Conservation (phyloP, 139 green algal genomes). For the Chlamydomonas applanata region DNA sequence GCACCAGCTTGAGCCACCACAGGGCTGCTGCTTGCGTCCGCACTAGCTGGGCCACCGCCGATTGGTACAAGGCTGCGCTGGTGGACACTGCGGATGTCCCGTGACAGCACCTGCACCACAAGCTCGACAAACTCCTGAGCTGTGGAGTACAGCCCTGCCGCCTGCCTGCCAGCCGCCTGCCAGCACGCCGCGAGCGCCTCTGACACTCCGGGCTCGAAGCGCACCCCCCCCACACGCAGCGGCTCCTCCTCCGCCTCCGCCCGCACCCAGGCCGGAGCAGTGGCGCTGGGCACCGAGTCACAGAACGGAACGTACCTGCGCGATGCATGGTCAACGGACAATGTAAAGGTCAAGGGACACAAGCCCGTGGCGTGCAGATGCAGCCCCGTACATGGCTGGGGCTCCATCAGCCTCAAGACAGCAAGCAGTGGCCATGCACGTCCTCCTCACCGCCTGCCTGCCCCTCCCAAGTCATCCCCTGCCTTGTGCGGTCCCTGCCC, state of each 20-base stretch:
- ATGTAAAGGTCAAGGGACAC: too few species aligned
- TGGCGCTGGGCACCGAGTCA: slow-evolving; percentile 65
- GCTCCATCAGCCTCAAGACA: too few species aligned
- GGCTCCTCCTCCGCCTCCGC: slow-evolving; percentile 51
- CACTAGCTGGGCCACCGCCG: too few species aligned
- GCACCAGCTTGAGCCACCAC: too few species aligned
- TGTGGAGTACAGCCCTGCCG: not conserved
- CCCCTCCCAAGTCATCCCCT: too few species aligned
- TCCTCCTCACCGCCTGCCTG: too few species aligned
- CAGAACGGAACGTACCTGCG: slow-evolving; percentile 60
- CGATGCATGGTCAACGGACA: too few species aligned
- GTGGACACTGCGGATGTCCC: slow-evolving; percentile 73
- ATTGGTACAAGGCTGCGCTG: slow-evolving; percentile 49
- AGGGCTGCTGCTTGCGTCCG: too few species aligned
- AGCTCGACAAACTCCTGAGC: not conserved
- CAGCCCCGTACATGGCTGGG: too few species aligned
- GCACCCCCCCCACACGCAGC: slow-evolving; percentile 37
- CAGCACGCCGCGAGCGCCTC: slow-evolving; percentile 6
- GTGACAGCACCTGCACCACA: slow-evolving; percentile 24
- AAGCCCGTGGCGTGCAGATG: too few species aligned
- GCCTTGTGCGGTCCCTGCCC: too few species aligned
- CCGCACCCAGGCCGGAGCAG: slow-evolving; percentile 80
- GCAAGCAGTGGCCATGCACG: too few species aligned
- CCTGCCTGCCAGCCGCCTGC: not conserved
- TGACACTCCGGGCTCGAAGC: not conserved